Conservation (phyloP, 441 rosid genomes). For the Bruguiera hainesii region DNA sequence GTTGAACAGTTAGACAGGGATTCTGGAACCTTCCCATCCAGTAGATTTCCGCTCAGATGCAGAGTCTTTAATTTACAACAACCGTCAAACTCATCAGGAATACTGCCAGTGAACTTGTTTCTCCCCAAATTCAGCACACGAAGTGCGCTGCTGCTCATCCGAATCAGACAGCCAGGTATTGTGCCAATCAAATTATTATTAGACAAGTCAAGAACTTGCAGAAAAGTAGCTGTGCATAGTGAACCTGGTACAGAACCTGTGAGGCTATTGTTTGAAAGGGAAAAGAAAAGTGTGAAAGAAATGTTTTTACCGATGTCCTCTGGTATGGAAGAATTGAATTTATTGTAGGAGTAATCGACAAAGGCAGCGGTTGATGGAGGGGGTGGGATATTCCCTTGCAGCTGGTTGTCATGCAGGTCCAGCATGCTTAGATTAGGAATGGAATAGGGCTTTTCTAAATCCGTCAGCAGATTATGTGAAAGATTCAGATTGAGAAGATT, state of each 20-base stretch:
- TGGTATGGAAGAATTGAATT: conserved; percentile 19
- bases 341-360: conserved; percentile 22
- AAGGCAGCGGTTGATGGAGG: not conserved
- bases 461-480: too few relatives aligned
- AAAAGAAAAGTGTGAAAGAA: not conserved
- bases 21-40: conserved; percentile 23
- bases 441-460: too few relatives aligned
- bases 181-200: conserved; percentile 10
- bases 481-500: too few relatives aligned
- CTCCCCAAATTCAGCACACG: conserved; percentile 20
- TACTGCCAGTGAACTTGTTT: conserved; percentile 10
- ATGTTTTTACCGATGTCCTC: conserved; percentile 11
- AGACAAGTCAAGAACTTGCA: conserved; percentile 17
- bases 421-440: too few relatives aligned
- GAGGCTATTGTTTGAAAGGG: conserved; percentile 20
- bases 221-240: not conserved
- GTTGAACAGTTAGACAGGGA: conserved; percentile 26
- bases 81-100: conserved; percentile 8
- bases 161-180: conserved; percentile 24
- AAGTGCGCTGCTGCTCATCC: not conserved
- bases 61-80: conserved; percentile 21
- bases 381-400: conserved; percentile 8
- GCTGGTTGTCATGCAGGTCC: conserved; percentile 5
- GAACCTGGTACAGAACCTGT: not conserved
- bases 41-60: conserved; percentile 17